phyloP scores from a whole-genome alignment of 2,329 filamentous ascomycete genomes.

The Dactylellina drechsleri region DNA sequence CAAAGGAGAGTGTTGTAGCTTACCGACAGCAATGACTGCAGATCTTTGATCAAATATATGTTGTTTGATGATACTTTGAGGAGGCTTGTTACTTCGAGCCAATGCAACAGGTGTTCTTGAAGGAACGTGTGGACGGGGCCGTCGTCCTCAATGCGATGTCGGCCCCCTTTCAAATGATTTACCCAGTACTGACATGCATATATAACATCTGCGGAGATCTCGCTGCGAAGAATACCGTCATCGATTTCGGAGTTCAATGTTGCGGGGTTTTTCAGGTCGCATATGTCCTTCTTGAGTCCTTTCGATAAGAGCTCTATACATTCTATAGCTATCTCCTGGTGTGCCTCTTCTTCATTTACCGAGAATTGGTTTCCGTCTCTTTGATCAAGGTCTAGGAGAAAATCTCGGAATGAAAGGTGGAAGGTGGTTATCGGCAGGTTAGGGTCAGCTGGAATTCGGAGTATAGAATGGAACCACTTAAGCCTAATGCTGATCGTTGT shows the following conservation, averaged over 20 bases:
- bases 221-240: conserved; percentile 55
- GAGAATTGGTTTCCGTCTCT: conserved; percentile 59
- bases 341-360: conserved; percentile 60
- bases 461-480: conserved; percentile 15
- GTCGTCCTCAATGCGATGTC: not conserved
- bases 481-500: conserved; percentile 15
- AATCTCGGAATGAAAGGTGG: conserved; percentile 55
- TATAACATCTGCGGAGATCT: conserved; percentile 58
- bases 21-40: conserved; percentile 13
- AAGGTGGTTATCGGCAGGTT: conserved; percentile 11
- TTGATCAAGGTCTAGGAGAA: conserved; percentile 59
- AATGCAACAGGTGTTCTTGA: conserved; percentile 22
- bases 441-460: conserved; percentile 1
- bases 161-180: conserved; percentile 12
- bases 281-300: conserved; percentile 62
- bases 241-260: conserved; percentile 57
- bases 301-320: conserved; percentile 62
- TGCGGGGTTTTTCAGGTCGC: conserved; percentile 58
- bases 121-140: conserved; percentile 10
- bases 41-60: conserved; percentile 4
- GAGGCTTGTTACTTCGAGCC: conserved; percentile 29
- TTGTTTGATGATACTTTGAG: conserved; percentile 8
- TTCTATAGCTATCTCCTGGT: conserved; percentile 59
- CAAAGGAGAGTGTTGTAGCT: not conserved
- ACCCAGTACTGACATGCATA: conserved; percentile 56